Base-by-base conservation (phyloP, 768 basidiomycete genomes). In the Clitopilus hobsonii region DNA sequence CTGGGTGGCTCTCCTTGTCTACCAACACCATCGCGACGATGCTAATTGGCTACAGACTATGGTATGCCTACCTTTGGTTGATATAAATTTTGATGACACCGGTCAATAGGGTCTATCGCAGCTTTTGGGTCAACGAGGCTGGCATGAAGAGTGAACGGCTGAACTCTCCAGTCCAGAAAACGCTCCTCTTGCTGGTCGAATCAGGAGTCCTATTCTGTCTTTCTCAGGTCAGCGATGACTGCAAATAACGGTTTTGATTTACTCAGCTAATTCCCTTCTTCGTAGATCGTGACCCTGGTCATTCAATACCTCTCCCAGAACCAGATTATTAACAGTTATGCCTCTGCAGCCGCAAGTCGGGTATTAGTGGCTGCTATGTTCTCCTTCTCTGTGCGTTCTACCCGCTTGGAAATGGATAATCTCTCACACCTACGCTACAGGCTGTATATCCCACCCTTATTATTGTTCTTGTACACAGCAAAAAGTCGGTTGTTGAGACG, bases 141-240 rank as follows among this genome's bases (percentile, higher is more conserved):
- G 38, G 38, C 8, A 18, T 41, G n/a, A 11, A 7, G 18, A 20
- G 30, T 7, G 8, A 41, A 7, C 38, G 38, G 6, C 6, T 11
- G n/a, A 41, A 41, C n/a, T 51, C 50, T 51, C 30, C 50, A 14
- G 50, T 51, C 11, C 50, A 51, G 16, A 51, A 51, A 23, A 32
- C 30, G 14, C 50, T 51, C 16, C 11, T 16, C 16, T 10, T 28
- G 30, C 27, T 51, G 18, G 30, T 51, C 18, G 50, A 51, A 29
- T 51, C 50, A 29, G 50, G 50, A 6, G 26, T 51, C 24, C 14
- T 20, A 18, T 51, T 29, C n/a, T 51, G 50, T n/a, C 27, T 28
- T 22, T 32, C 30, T 10, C 50, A 51, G 50, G 50, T 28, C 14
- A 27, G 50, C 29, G n/a, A 24, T 49, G 30, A 16, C 30, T 7